phyloP scores from a whole-genome alignment of 2,329 filamentous ascomycete genomes.

The Aspergillus floridensis region DNA sequence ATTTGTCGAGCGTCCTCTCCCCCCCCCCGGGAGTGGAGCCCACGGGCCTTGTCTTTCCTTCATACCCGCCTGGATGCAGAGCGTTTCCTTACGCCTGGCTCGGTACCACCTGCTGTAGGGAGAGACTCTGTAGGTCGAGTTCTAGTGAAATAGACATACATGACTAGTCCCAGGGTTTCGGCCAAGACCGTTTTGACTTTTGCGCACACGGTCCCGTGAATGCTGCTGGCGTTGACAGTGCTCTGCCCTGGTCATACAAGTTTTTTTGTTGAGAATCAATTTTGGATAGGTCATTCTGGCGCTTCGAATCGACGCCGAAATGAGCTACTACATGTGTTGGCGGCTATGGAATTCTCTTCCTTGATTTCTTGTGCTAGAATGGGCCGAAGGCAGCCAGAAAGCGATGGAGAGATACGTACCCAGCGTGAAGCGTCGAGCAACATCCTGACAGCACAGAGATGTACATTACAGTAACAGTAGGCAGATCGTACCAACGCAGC shows the following conservation, averaged over 20 bases:
- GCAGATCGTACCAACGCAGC: background rate
- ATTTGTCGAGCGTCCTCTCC: constrained; percentile 8
- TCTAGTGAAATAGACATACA: background rate
- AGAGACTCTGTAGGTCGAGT: background rate
- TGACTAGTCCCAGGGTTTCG: background rate
- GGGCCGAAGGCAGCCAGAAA: constrained; percentile 1
- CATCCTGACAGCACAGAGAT: constrained; percentile 3
- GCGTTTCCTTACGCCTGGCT: constrained; percentile 11
- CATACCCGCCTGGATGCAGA: constrained; percentile 15
- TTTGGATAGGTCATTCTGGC: constrained; percentile 19
- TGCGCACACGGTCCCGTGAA: constrained; percentile 10
- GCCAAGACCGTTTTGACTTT: constrained; percentile 10
- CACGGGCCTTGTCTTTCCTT: constrained; percentile 15
- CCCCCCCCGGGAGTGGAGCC: constrained; percentile 11
- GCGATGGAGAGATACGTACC: background rate
- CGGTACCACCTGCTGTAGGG: constrained; percentile 6
- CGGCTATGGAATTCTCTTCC: background rate
- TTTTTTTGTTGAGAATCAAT: constrained; percentile 16
- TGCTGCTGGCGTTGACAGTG: constrained; percentile 9
- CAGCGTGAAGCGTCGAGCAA: background rate
- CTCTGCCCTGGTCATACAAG: constrained; percentile 8
- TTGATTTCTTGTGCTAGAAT: constrained; percentile 7
- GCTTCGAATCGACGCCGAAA: background rate
- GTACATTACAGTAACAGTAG: background rate
- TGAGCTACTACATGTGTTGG: background rate